phyloP scores from a whole-genome alignment of 257 asterid species.

The Solanum verrucosum region DNA sequence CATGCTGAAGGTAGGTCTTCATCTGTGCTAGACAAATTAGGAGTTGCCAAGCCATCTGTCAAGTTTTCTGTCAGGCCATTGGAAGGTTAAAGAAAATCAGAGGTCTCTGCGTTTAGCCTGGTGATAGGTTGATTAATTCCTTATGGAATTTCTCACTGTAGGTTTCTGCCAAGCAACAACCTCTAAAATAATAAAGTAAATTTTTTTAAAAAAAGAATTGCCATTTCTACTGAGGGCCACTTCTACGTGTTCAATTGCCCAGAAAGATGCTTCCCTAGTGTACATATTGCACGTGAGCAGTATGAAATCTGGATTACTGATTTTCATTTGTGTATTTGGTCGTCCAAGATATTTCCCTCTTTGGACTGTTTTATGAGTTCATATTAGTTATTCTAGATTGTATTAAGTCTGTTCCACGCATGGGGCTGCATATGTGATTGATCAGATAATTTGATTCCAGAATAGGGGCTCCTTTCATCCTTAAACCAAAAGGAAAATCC shows the following conservation, averaged over 20 bases:
- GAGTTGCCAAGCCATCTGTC: background rate
- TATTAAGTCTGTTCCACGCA: background rate
- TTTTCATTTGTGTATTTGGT: background rate
- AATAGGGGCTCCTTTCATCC: slow-evolving; percentile 34
- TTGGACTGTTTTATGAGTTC: background rate
- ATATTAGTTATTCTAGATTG: background rate
- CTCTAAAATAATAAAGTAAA: background rate
- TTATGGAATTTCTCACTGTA: background rate
- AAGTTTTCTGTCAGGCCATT: background rate
- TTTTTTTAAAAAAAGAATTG: background rate
- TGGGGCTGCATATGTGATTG: slow-evolving; percentile 2
- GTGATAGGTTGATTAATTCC: background rate
- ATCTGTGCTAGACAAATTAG: background rate
- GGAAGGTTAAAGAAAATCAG: background rate
- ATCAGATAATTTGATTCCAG: slow-evolving; percentile 35
- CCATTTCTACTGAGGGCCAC: background rate
- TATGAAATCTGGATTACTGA: background rate
- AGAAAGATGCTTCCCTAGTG: background rate
- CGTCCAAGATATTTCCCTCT: background rate
- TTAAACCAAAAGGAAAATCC: slow-evolving; percentile 43
- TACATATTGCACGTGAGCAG: background rate
- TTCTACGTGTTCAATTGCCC: background rate
- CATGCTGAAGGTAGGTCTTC: background rate
- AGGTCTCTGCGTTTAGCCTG: background rate
- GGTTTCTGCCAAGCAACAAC: background rate